Evolutionary conservation across 2,329 filamentous ascomycete species (phyloP), one percentile per base, ranked within the genome.

Genomic region (Botrytis fabae): DNA sequence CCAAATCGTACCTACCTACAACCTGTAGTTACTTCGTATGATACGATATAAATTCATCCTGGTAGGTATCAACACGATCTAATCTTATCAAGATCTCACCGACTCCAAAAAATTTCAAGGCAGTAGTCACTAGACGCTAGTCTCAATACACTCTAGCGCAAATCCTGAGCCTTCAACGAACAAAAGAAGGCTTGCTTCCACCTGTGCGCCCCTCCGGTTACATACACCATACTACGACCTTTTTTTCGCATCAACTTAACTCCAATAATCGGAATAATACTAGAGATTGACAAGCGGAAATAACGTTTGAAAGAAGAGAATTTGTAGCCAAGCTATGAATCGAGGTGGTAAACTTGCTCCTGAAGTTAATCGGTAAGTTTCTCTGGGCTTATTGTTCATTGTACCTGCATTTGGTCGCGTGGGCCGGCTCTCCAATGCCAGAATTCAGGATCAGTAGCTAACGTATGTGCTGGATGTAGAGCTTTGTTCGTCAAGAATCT

Each of bases 401-500:
- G 40, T 68, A 60, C 70, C 70, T 72, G 28, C 51, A 60, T 48
- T 22, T 40, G 62, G 40, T 68, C 70, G 70, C 70, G 61, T 69
- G 70, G 63, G 66, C 42, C 38, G 60, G 28, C 42, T 54, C 38
- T 61, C 68, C 42, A 54, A 44, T 42, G 59, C 35, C 32, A 48
- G 54, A 61, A 25, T 51, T n/a, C 32, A 69, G 69, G 63, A 69
- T 38, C 44, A 46, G 51, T 70, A 69, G 76, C 77, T 80, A 77
- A 80, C 74, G 42, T 74, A 22, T 76, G 76, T 77, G 74, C 75
- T 73, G 73, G 79, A n/a, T 73, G 54, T 62, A 97, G 95, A 91
- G 95, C 96, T 92, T 93, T 99, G 87, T 98, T 98, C 90, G 95
- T 98, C 82, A 98, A 98, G 93, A 98, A 99, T 90, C 90, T 98